Percentiles rank a stretch among this genome's conserved stretches.
These are phyloP conservation scores for Vicia faba DNA, from an alignment of 306 rosid species.

Conservation along the genomic window DNA sequence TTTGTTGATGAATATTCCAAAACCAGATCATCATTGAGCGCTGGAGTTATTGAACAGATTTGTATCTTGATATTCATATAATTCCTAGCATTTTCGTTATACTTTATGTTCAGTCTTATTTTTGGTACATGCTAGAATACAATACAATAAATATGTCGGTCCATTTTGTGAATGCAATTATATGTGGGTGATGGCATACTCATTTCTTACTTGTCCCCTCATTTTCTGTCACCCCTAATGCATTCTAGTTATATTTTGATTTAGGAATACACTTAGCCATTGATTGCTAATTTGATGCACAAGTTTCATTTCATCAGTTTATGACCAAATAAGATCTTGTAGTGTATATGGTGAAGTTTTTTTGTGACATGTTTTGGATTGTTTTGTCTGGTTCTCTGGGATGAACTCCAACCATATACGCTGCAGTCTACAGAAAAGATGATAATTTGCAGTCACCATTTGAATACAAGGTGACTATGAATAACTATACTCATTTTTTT, in stretches of 20 bases:
- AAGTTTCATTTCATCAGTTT: constrained; percentile 9
- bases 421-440: neutral
- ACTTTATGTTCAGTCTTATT: constrained; percentile 13
- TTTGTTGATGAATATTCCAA: constrained; percentile 1
- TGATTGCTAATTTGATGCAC: neutral
- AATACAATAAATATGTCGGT: too few relatives aligned
- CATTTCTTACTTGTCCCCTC: neutral
- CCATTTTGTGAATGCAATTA: neutral
- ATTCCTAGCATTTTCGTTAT: constrained; percentile 13
- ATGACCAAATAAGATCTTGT: neutral
- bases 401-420: neutral
- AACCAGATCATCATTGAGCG: neutral
- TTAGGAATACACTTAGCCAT: neutral
- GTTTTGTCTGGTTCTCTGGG: constrained; percentile 15
- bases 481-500: constrained; percentile 4
- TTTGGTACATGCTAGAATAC: constrained; percentile 1
- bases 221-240: neutral
- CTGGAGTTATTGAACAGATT: neutral
- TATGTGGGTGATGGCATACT: constrained; percentile 3
- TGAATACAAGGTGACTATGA: constrained; percentile 10
- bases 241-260: constrained; percentile 9
- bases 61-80: constrained; percentile 4
- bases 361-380: constrained; percentile 22
- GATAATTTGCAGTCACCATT: neutral
- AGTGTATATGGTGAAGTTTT: neutral